Base-by-base conservation (phyloP, 2,329 filamentous ascomycete genomes). In the Cytospora paraplurivora region DNA sequence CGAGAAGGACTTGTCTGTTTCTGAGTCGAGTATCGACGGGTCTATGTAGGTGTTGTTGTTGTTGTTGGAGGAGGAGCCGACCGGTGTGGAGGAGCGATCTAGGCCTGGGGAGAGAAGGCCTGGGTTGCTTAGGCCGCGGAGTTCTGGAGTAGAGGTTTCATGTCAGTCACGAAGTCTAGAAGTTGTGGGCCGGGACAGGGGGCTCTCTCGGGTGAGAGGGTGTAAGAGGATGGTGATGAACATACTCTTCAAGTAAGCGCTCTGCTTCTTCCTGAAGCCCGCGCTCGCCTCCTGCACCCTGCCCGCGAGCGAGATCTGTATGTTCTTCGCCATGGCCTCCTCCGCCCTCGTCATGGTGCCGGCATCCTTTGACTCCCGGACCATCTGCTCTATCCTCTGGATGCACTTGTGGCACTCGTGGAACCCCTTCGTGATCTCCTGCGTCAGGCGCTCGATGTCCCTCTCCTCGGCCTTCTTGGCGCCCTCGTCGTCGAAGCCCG, bases 251-350 rank as follows among this genome's bases (percentile, higher is more conserved):
- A 99, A 78, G 77, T 99, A 99, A 58, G 89, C 90, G 74, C 93
- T 94, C 80, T 99, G 95, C 80, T 97, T 98, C 83, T 98, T 99
- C 72, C 95, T 86, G 75, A 99, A 99, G 67, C 85, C 84, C 35
- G 95, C 90, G 78, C 93, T 97, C 55, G 92, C 89, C 70, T 98
- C 93, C 76, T 97, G 93, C 0, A 98, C 92, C 66, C 92, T 84
- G 1, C 91, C 83, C 0, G 95, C 95, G 47, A 98, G 83, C 17
- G 91, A 95, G 68, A 96, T 92, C 76, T 98, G 93, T 64, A 99
- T 91, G 73, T 99, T 99, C 77, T 88, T 89, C 57, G 94, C 95
- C 93, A 99, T 98, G 13, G 87, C 91, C 78, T 97, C 93, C 75
- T 99, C 95, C 41, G 92, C 92, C 69, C 85, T 86, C 70, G 85